Base-by-base conservation (phyloP, 371 early-diverging fungal species). In the Actinomortierella ambigua region DNA sequence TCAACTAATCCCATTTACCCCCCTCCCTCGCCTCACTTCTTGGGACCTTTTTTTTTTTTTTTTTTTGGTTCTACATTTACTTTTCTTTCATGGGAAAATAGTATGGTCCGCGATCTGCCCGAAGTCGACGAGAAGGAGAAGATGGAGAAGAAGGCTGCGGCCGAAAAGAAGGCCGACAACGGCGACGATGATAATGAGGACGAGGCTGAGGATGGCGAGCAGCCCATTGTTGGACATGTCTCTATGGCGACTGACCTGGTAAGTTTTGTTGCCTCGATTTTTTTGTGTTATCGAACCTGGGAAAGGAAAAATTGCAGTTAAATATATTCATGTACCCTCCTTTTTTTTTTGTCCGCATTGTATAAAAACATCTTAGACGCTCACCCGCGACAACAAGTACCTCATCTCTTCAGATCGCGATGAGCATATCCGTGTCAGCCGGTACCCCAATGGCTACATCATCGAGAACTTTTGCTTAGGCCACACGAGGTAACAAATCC, bases 341-440 rank as follows among this genome's bases (percentile, higher is more conserved):
- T 24, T 1, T 48, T 48, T 8, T 48, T 11, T 22, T 9, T 20
- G 11, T 17, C 22, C 2, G 48, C 48, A 26, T 28, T 17, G 27
- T 47, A 46, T 8, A 44, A 52, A n/a, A n/a, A 17, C 11, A 43
- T 48, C 8, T 55, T 68, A 85, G 86, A 65, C 75, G 2, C 67
- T 88, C 50, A 79, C 83, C 46, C 52, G 77, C 4, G 81, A 85
- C 58, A 84, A 88, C 65, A 86, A 84, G 64, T 87, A 80, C 44
- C 69, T 97, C 20, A 77, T 97, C 49, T 94, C 98, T 8, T 86
- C 93, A 58, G 98, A 98, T 78, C 92, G 98, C 43, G 98, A 98
- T 79, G 97, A 98, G 61, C 96, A 98, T 71, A 88, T 98, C 58
- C 88, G 98, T 22, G 86, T 97, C 42, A 93, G 93, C 61, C 81